Base-by-base conservation (phyloP, 805 yeast genomes). In the Metschnikowia continentalis region DNA sequence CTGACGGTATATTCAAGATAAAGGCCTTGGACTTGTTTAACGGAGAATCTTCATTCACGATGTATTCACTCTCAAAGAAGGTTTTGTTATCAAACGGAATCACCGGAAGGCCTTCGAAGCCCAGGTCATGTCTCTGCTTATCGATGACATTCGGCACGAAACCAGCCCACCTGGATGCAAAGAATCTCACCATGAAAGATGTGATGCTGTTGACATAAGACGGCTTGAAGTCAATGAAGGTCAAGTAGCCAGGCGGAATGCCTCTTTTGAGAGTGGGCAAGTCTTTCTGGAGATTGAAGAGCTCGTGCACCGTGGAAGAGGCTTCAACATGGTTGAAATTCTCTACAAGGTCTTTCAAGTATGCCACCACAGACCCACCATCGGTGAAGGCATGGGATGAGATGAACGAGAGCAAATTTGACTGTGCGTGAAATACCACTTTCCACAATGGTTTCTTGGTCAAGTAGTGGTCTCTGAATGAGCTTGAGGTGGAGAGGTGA, bases 341-440 rank as follows among this genome's bases (percentile, higher is more conserved):
- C 32, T 52, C 54, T 20, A 52, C 52, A 23, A 48, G 40, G 6
- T 52, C 54, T 17, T 52, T 48, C 20, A 52, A 32, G 26, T 48
- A 52, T 3, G 54, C 52, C 36, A 46, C 36, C 19, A 48, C 44
- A 7, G 54, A 48, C 14, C 54, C 54, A 1, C 52, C 54, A 32
- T 52, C 54, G 7, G 54, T 52, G 46, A 42, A 42, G 10, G 46
- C 20, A 17, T 52, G 54, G 6, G 54, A 45, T 19, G 48, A 42
- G 19, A 48, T 38, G 30, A 52, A 46, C 15, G 54, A 45, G 42
- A 52, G 50, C 54, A 52, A 48, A 15, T 50, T 45, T 3, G 54
- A 38, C n/a, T 52, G 35, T 13, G 30, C 19, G n/a, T 46, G 40
- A 8, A 47, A 52, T 7, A 52, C 43, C 6, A 52, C 43, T 33